A percentile compares a stretch with the other conserved stretches of the same genome.
Evolutionary conservation across 2,329 filamentous ascomycete species (phyloP).

Genomic region (Pseudocercospora fuligena): DNA sequence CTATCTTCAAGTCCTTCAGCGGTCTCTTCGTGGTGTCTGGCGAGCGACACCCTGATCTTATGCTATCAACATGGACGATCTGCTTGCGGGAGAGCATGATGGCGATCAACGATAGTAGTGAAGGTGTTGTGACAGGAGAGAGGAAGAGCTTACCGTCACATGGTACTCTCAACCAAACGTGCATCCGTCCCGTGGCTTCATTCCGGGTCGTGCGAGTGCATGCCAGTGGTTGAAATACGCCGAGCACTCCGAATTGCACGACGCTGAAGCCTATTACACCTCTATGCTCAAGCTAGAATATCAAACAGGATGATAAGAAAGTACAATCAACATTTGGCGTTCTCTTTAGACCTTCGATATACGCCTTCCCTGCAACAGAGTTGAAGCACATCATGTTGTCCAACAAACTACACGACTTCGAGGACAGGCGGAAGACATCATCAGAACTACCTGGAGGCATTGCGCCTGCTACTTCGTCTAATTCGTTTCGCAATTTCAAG

Average conservation of each 20-base stretch:
- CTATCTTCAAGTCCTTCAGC: not conserved
- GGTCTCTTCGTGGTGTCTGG: not conserved
- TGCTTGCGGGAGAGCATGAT: slow-evolving; percentile 9
- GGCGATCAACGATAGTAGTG: not conserved
- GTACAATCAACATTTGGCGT: not conserved
- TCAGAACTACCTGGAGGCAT: slow-evolving; percentile 22
- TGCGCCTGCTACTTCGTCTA: slow-evolving; percentile 24
- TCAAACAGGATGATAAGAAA: not conserved
- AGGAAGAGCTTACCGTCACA: not conserved
- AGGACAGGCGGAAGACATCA: slow-evolving; percentile 13
- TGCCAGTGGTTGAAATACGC: not conserved
- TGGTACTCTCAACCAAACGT: not conserved
- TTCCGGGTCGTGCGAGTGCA: not conserved
- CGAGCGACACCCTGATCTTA: slow-evolving; percentile 2
- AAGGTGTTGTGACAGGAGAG: not conserved
- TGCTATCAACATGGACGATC: not conserved
- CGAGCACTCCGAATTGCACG: not conserved
- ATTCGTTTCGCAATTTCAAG: slow-evolving; percentile 11
- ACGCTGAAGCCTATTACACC: not conserved
- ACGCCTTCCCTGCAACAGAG: not conserved
- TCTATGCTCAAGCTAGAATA: too few relatives aligned
- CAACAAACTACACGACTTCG: slow-evolving; percentile 19
- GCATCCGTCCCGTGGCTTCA: not conserved
- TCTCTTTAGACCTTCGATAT: not conserved
- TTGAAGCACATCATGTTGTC: slow-evolving; percentile 9